A percentile compares a stretch with the other conserved stretches of the same genome.
Evolutionary conservation across 78 protist species (phyloP).

Genomic region (Cyanophora paradoxa): DNA sequence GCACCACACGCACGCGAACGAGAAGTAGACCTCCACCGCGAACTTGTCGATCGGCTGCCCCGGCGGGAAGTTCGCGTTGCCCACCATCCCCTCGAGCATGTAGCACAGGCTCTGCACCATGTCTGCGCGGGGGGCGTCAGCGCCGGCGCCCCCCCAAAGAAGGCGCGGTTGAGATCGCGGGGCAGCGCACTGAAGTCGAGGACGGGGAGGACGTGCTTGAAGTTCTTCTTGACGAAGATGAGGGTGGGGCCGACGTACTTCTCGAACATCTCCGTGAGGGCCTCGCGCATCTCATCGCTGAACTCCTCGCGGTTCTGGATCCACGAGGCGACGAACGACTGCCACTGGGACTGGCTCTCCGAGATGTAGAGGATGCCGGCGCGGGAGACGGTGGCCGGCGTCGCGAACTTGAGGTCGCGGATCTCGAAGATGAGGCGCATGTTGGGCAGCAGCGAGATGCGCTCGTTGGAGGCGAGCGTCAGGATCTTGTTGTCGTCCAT

Average conservation of each 20-base stretch:
- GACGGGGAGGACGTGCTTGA: slow-evolving; percentile 20
- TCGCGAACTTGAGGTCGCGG: slow-evolving; percentile 51
- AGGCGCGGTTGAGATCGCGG: too few species aligned
- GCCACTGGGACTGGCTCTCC: slow-evolving; percentile 37
- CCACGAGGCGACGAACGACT: slow-evolving; percentile 42
- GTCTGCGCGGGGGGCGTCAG: too few species aligned
- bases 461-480: slow-evolving; percentile 73
- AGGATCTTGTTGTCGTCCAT: slow-evolving; percentile 67
- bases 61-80: slow-evolving; percentile 20
- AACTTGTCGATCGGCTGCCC: background rate
- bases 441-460: slow-evolving; percentile 58
- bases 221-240: slow-evolving; percentile 19
- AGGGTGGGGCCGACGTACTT: slow-evolving; percentile 33
- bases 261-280: slow-evolving; percentile 36
- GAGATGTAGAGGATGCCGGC: slow-evolving; percentile 66
- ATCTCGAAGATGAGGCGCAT: slow-evolving; percentile 72
- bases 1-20: slow-evolving; percentile 46
- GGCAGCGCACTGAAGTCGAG: slow-evolving; percentile 43
- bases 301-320: slow-evolving; percentile 8
- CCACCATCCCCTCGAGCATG: slow-evolving; percentile 18
- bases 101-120: slow-evolving; percentile 25
- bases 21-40: slow-evolving; percentile 31
- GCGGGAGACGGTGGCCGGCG: slow-evolving; percentile 78
- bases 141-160: too few species aligned
- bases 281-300: background rate